Evolutionary conservation across 2,329 filamentous ascomycete genomes (phyloP), one percentile per base, ranked within the genome.

Genomic region (Aspergillus eucalypticola): DNA sequence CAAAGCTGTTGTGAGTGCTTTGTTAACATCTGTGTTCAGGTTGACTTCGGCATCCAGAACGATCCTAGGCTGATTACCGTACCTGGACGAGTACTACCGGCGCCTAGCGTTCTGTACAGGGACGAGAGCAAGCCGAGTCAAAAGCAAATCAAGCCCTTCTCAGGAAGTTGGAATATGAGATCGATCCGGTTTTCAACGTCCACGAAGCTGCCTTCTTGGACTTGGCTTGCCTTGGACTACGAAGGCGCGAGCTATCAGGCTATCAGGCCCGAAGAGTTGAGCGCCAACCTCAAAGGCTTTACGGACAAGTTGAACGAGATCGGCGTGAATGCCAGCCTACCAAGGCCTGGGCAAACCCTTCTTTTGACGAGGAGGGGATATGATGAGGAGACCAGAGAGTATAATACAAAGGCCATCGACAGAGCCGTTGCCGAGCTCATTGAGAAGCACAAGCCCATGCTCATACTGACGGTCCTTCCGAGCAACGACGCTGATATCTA

Each of bases 161-260:
- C 78, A n/a, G 90, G 88, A 0, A 81, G 82, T 1, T 95, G 90
- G 91, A 92, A 92, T 67, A 84, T 94, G 79, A 74, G 65, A 0
- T 72, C 78, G 0, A 80, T 85, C 13, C 82, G 81, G 60, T 88
- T 93, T 49, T 76, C 79, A 8, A 83, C 78, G 52, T 68, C 83
- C 0, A 83, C 84, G 0, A 69, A 53, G 0, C 51, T 78, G 17
- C 54, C 57, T 8, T 64, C 60, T 5, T 76, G 75, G 74, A 66
- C 67, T 0, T 76, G 64, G 52, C 50, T 76, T 2, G 62, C 65
- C 8, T 35, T 76, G n/a, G 62, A 67, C 3, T 17, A 41, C 3
- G 25, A 49, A 2, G 41, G 59, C 35, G 19, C 46, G 4, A 15
- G 54, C 23, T 69, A 4, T 13, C 53, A 52, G 1, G 42, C 32